A percentile compares a stretch with the other conserved stretches of the same genome.
These are phyloP conservation scores for Dissophora globulifera DNA, from an alignment of 192 early-diverging fungal genomes.

Conservation along the genomic window DNA sequence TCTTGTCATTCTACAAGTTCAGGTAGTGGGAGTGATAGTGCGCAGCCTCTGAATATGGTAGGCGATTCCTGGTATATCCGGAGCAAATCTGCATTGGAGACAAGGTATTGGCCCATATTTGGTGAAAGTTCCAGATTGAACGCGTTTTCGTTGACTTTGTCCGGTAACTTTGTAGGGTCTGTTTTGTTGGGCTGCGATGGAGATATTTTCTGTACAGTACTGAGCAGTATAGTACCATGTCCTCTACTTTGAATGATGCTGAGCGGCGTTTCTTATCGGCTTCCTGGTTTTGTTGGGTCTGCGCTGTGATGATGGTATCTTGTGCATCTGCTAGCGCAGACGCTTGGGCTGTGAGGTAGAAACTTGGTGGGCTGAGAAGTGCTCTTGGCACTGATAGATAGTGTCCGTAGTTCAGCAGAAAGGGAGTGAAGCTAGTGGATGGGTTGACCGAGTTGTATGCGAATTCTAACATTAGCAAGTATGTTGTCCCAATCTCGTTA, in stretches of 20 bases:
- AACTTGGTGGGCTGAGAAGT: not conserved
- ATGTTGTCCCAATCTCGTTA: conserved; percentile 54
- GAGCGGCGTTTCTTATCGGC: conserved; percentile 1
- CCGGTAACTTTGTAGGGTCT: conserved; percentile 4
- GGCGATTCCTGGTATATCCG: too few relatives aligned
- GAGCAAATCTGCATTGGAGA: too few relatives aligned
- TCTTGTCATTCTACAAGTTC: too few relatives aligned
- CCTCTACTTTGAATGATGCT: not conserved
- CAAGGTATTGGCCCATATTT: too few relatives aligned
- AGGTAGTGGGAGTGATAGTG: too few relatives aligned
- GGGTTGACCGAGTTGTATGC: conserved; percentile 57
- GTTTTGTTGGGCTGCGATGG: not conserved
- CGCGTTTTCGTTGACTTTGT: too few relatives aligned
- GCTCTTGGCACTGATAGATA: conserved; percentile 21
- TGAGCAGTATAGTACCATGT: conserved; percentile 8
- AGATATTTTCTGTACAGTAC: conserved; percentile 11
- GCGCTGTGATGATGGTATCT: not conserved
- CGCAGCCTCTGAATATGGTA: too few relatives aligned
- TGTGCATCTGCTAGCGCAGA: not conserved
- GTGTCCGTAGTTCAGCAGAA: conserved; percentile 27
- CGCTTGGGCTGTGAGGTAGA: not conserved
- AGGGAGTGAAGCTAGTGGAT: conserved; percentile 37
- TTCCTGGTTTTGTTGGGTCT: conserved; percentile 1
- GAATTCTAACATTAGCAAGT: conserved; percentile 57
- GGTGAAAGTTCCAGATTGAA: too few relatives aligned